phyloP scores from a whole-genome alignment of 2,329 filamentous ascomycete species.

The Ophiostoma ulmi region DNA sequence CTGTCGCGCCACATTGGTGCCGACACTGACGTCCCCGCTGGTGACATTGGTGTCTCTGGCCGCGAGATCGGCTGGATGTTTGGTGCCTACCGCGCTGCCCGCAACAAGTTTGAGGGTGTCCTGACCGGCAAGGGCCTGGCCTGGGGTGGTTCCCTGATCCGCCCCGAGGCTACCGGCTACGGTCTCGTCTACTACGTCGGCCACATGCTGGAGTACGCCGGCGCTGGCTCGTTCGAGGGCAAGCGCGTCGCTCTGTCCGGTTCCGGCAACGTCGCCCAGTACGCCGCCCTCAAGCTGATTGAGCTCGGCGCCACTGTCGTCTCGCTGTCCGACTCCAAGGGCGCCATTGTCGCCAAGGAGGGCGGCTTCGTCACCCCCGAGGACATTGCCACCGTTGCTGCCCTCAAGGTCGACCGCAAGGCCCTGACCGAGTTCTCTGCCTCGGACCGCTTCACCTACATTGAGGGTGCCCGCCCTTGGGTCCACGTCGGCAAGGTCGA shows the following conservation, averaged over 20 bases:
- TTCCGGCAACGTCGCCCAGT: slow-evolving; percentile 96
- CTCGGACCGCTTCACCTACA: slow-evolving; percentile 71
- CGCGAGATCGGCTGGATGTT: slow-evolving; percentile 95
- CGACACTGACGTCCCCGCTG: slow-evolving; percentile 91
- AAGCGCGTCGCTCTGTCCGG: slow-evolving; percentile 95
- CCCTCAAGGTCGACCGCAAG: slow-evolving; percentile 82
- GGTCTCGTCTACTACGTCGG: slow-evolving; percentile 94
- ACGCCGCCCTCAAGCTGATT: slow-evolving; percentile 91
- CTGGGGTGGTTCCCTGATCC: slow-evolving; percentile 92
- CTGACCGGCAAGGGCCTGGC: slow-evolving; percentile 89
- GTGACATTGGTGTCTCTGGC: slow-evolving; percentile 89
- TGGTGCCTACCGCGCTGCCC: slow-evolving; percentile 82
- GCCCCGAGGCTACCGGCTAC: slow-evolving; percentile 91
- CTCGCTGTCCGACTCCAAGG: slow-evolving; percentile 90
- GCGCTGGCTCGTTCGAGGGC: slow-evolving; percentile 77
- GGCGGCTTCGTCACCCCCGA: slow-evolving; percentile 66
- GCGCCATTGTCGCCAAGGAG: slow-evolving; percentile 69
- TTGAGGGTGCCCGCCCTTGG: slow-evolving; percentile 86
- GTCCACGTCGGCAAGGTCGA: slow-evolving; percentile 83
- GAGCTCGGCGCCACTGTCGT: slow-evolving; percentile 91
- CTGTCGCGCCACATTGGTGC: slow-evolving; percentile 93
- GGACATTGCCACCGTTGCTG: slow-evolving; percentile 72
- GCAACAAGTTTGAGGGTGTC: slow-evolving; percentile 91
- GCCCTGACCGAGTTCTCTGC: slow-evolving; percentile 66
- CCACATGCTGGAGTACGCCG: slow-evolving; percentile 91